These are phyloP conservation scores for Chalaropsis ovoidea DNA, from an alignment of 2,329 filamentous ascomycete species.

Conservation along the genomic window DNA sequence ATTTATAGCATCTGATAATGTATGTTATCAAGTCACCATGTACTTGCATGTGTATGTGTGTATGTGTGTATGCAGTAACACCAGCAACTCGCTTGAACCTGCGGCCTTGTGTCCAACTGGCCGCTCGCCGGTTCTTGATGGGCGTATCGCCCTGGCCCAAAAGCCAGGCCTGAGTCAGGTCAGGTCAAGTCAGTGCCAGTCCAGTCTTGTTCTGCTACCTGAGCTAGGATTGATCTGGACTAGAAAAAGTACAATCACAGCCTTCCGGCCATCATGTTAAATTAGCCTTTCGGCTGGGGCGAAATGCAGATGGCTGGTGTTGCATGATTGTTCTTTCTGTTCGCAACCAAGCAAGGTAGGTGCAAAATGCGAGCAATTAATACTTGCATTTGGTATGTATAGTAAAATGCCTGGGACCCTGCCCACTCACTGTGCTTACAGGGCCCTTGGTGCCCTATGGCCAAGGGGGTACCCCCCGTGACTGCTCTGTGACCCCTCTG, in stretches of 20 bases:
- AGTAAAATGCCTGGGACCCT: neutral
- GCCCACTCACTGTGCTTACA: neutral
- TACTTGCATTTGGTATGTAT: neutral
- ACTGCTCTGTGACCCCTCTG: neutral
- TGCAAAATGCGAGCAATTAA: slow-evolving; percentile 3
- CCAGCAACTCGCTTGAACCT: slow-evolving; percentile 1
- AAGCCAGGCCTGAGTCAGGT: neutral
- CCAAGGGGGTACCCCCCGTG: neutral
- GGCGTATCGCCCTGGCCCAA: neutral
- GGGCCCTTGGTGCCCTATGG: neutral
- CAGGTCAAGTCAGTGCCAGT: neutral
- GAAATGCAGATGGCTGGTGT: neutral
- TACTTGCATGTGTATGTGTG: neutral
- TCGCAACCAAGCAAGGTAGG: neutral
- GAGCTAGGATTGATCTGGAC: neutral
- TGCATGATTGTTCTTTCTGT: neutral
- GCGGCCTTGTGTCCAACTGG: neutral
- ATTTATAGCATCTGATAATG: neutral
- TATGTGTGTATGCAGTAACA: neutral
- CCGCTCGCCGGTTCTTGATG: no score
- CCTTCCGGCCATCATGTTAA: no score
- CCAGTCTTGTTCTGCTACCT: neutral
- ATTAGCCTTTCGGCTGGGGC: no score
- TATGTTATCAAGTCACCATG: neutral
- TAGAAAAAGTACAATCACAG: neutral